phyloP scores from a whole-genome alignment of 202 grass and related monocot genomes.

The Zizania palustris region DNA sequence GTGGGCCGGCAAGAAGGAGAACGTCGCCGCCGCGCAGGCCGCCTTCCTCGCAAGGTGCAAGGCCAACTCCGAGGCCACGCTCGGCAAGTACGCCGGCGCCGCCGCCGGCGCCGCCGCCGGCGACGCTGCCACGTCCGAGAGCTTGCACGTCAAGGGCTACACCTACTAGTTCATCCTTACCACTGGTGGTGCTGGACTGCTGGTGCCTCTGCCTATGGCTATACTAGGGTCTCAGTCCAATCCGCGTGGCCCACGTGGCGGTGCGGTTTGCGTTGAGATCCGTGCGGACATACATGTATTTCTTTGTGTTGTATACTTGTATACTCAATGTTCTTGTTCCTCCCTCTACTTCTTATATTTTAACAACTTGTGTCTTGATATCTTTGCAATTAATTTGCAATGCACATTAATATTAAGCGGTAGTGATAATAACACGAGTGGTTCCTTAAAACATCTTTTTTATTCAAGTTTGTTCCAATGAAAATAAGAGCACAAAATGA shows the following conservation, averaged over 20 bases:
- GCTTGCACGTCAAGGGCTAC: slow-evolving; percentile 83
- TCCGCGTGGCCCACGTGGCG: not conserved
- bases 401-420: slow-evolving; percentile 21
- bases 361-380: slow-evolving; percentile 31
- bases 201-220: not conserved
- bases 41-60: slow-evolving; percentile 78
- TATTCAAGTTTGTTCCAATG: not conserved
- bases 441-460: not conserved
- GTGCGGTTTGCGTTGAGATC: slow-evolving; percentile 8
- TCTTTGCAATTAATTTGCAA: slow-evolving; percentile 21
- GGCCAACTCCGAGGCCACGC: slow-evolving; percentile 77
- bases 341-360: not conserved
- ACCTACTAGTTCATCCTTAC: slow-evolving; percentile 60
- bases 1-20: slow-evolving; percentile 89
- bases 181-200: too few species aligned
- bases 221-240: not conserved
- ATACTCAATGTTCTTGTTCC: not conserved
- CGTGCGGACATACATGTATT: slow-evolving; percentile 34
- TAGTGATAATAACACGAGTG: slow-evolving; percentile 31
- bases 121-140: slow-evolving; percentile 79
- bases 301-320: not conserved
- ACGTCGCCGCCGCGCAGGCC: slow-evolving; percentile 73
- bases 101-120: slow-evolving; percentile 57
- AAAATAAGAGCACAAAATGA: not conserved
- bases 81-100: slow-evolving; percentile 80